Conservation (phyloP, 129 eudicot genomes). For the Chrysanthemum makinoi region DNA sequence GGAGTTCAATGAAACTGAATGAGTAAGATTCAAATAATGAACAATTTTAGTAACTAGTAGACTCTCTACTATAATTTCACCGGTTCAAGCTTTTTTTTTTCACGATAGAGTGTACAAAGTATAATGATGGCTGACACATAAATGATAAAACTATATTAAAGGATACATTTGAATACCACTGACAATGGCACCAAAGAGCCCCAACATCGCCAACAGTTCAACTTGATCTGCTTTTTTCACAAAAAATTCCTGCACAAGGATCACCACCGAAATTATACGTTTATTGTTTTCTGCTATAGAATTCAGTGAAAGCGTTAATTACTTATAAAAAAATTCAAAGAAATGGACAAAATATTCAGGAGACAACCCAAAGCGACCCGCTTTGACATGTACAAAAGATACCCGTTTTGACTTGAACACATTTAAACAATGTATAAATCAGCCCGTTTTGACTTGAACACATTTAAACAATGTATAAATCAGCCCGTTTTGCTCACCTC, state of each 20-base stretch:
- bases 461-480: not conserved
- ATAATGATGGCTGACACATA: not conserved
- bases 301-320: too few relatives aligned
- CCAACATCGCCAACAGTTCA: constrained; percentile 95
- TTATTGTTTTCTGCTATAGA: too few relatives aligned
- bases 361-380: too few relatives aligned
- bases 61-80: too few relatives aligned
- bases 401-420: too few relatives aligned
- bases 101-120: not conserved
- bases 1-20: not conserved
- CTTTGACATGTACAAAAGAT: not conserved
- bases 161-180: constrained; percentile 94
- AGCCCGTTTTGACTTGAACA: not conserved
- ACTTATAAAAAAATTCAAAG: not conserved
- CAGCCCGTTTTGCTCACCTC: constrained; percentile 48
- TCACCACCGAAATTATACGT: not conserved
- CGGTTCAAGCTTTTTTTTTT: not conserved
- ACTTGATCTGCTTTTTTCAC: constrained; percentile 75
- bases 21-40: not conserved
- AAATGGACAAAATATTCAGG: not conserved
- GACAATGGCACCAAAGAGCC: constrained; percentile 81
- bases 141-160: constrained; percentile 14
- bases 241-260: constrained; percentile 65
- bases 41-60: too few relatives aligned
- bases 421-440: not conserved